Evolutionary conservation across 2,329 filamentous ascomycete genomes (phyloP).

Genomic region (Calonectria leucothoes): DNA sequence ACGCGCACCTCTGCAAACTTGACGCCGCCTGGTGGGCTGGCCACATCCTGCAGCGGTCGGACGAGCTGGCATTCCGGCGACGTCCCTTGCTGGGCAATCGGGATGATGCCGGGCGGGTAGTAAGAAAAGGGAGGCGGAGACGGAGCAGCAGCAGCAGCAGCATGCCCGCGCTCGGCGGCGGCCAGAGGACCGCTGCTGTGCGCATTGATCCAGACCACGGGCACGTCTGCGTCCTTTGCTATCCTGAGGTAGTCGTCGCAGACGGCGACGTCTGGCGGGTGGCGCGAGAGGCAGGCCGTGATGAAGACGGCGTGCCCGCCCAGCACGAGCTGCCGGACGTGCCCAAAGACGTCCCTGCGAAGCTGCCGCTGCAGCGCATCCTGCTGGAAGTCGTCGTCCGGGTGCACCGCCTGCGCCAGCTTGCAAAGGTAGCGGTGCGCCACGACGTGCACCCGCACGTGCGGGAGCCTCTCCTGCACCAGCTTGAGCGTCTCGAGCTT

Average conservation of each 20-base stretch:
- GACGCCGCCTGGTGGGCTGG: too few species aligned
- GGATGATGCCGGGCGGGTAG: too few species aligned
- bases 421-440: not conserved
- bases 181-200: not conserved
- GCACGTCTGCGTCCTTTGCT: not conserved
- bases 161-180: not conserved
- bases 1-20: not conserved
- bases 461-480: not conserved
- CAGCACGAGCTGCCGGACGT: not conserved
- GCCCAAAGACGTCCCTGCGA: not conserved
- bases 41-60: not conserved
- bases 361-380: not conserved
- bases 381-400: not conserved
- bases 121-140: too few species aligned
- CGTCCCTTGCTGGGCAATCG: too few species aligned
- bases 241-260: not conserved
- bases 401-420: not conserved
- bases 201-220: not conserved
- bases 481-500: not conserved
- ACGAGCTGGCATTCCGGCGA: not conserved
- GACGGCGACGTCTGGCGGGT: not conserved
- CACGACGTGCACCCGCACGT: not conserved
- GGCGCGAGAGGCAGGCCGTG: not conserved
- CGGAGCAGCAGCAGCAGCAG: not conserved
- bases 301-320: not conserved